Evolutionary conservation across 192 early-diverging fungal genomes (phyloP).

Genomic region (Entomortierella beljakovae): DNA sequence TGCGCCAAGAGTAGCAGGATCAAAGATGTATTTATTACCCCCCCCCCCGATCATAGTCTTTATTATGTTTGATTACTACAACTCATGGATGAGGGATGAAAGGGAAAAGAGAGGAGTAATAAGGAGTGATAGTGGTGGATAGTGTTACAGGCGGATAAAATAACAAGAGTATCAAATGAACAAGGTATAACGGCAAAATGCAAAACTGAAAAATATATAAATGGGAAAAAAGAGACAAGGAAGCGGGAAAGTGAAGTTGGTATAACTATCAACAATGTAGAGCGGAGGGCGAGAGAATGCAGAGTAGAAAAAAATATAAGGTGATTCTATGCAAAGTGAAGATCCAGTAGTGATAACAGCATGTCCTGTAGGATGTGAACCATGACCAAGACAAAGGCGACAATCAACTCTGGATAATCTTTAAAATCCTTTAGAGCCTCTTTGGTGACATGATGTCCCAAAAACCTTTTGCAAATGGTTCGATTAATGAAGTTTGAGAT

Average conservation of each 20-base stretch:
- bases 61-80: not conserved
- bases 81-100: not conserved
- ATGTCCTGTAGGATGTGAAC: slow-evolving; percentile 82
- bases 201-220: not conserved
- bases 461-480: slow-evolving; percentile 65
- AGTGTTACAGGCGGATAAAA: slow-evolving; percentile 1
- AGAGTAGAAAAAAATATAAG: not conserved
- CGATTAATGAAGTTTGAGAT: slow-evolving; percentile 71
- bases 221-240: not conserved
- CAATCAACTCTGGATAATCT: slow-evolving; percentile 74
- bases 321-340: slow-evolving; percentile 57
- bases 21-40: not conserved
- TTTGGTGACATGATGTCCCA: slow-evolving; percentile 68
- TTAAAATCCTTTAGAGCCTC: slow-evolving; percentile 76
- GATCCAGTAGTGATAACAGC: slow-evolving; percentile 69
- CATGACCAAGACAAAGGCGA: slow-evolving; percentile 74
- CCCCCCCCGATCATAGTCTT: not conserved
- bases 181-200: not conserved
- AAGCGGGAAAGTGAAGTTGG: slow-evolving; percentile 4
- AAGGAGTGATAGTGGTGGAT: not conserved
- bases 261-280: not conserved
- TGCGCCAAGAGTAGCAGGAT: no score
- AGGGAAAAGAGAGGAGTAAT: not conserved
- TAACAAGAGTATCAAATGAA: not conserved
- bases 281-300: not conserved